Conservation (phyloP, 306 rosid genomes). For the Arachis hypogaea region DNA sequence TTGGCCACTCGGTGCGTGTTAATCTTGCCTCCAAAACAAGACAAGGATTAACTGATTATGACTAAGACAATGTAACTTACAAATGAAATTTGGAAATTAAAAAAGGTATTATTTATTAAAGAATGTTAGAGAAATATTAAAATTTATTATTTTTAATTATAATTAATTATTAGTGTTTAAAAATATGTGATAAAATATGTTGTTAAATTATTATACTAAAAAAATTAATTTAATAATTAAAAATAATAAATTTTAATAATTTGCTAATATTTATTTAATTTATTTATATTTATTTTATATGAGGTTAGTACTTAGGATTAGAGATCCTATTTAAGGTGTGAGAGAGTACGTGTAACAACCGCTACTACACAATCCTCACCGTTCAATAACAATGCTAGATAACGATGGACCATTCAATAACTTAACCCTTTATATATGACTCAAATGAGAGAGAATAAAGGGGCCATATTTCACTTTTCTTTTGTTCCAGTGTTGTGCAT, state of each 20-base stretch:
- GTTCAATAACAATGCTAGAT: neutral
- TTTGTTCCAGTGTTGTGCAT: neutral
- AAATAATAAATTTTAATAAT: too few species aligned
- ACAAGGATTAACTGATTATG: constrained; percentile 10
- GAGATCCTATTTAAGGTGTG: neutral
- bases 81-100: neutral
- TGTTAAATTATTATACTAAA: too few species aligned
- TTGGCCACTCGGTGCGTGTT: constrained; percentile 1
- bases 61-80: neutral
- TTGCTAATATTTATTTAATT: too few species aligned
- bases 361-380: constrained; percentile 33
- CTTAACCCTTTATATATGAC: neutral
- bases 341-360: constrained; percentile 35
- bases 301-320: neutral
- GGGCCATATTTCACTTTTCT: neutral
- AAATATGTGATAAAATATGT: too few species aligned
- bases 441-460: neutral
- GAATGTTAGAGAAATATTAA: too few species aligned
- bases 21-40: constrained; percentile 30
- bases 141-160: too few species aligned
- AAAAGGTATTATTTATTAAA: too few species aligned
- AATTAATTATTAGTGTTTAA: too few species aligned
- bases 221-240: too few species aligned
- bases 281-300: too few species aligned
- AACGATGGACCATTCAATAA: neutral